Evolutionary conservation across 2,329 filamentous ascomycete genomes (phyloP), one percentile per base, ranked within the genome.

Genomic region (Cordyceps militaris): DNA sequence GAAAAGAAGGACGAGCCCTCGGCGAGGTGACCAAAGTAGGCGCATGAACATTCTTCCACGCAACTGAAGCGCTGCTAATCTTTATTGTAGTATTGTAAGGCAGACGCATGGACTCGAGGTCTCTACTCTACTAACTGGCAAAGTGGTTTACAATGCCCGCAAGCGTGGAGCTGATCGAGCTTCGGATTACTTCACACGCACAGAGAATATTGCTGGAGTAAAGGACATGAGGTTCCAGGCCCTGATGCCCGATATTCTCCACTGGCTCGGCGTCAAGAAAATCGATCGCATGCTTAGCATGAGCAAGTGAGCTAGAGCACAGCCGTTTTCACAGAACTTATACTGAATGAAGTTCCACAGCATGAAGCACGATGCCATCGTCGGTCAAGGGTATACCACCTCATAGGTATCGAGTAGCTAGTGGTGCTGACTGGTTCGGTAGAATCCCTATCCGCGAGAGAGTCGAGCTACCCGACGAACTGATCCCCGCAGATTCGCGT

Each of bases 261-360:
- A 97, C 74, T 97, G 94, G 94, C 83, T 99, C 30, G 94, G 94
- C 61, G 97, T 99, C 69, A 94, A 89, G 70, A 97, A 97, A 80
- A 97, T 99, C 69, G 94, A 99, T 72, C 83, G 92, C 60, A 99
- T 97, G 94, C 78, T 97, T 66, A 96, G 90, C 76, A 97, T 97
- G 94, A 96, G 90, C 74, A 96, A 97, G 86, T 89, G 69, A 77
- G 85, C 77, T 3, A 14, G 4, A 38, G 21, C 23, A 19, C 8
- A 14, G 4, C 4, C 14, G 19, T 19, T 46, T 13, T 2, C 11
- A 13, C 32, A n/a, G 14, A n/a, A 36, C 4, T 14, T 16, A 34
- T 60, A 23, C 61, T 30, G 30, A 55, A 38, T 52, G 46, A 44
- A n/a, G n/a, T n/a, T n/a, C 34, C 65, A 65, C 67, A 90, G 86